Base-by-base conservation (phyloP, 169 alveolate species). In the Eimeria falciformis region DNA sequence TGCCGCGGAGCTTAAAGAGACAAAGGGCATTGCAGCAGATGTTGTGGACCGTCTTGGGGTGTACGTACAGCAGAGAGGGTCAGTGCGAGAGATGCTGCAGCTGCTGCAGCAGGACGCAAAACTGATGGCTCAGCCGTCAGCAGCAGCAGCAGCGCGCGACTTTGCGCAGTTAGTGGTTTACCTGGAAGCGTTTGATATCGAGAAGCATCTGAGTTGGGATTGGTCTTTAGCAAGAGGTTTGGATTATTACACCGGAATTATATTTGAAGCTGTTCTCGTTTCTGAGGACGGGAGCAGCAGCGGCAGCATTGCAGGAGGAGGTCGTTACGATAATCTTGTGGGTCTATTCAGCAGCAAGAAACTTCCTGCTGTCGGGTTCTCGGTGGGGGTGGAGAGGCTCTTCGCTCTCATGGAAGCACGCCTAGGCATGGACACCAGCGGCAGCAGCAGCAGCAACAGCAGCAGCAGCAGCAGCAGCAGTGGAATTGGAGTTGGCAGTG, bases 271-370 rank as follows among this genome's bases (percentile, higher is more conserved):
- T 17, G 99, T 98, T 43, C 94, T 98, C 21, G 92, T 96, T 17
- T 97, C 96, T 18, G 86, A 83, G 18, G 95, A 94, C 29, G 88
- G 94, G 25, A 95, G 95, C 79, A 7, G 79, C 79, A 68, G 79
- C 47, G 99, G 99, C 4, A 97, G 99, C 29, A 97, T 98, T 21
- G 99, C 98, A n/a, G 99, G 99, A 12, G 99, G 99, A 18, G 99
- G 99, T 14, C 94, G 99, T 84, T 98, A 98, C 91, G 99, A 98
- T 91, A 97, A 95, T 29, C 95, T 98, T 45, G 97, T 98, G 40
- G 98, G 99, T 29, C 97, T 97, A 97, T 97, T 98, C 88, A 93
- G 98, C 55, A 96, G 96, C 37, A 96, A 96, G 81, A 88, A 92
- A 43, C 95, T 97, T 37, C 99, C 99, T 17, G 98, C 99, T 11